Evolutionary conservation across 768 basidiomycete species (phyloP), one percentile per base, ranked within the genome.

Genomic region (Suillus tomentosus): DNA sequence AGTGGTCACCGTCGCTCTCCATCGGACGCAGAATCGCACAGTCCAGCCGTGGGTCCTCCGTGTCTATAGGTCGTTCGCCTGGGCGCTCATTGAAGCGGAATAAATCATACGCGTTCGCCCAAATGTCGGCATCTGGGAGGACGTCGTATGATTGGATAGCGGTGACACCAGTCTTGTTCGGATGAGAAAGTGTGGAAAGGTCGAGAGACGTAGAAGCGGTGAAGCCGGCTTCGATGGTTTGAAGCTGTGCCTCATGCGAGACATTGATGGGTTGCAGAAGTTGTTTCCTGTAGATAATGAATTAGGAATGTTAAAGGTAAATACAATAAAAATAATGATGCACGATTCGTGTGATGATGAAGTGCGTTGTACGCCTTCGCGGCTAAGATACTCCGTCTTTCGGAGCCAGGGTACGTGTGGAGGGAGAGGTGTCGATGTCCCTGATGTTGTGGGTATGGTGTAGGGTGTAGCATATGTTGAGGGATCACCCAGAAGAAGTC

Each of bases 31-130:
- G 78, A 64, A 94, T 90, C 22, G 92, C 93, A 72, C 92, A 94
- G 71, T 94, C 92, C 63, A 94, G 70, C 34, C 93, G 85, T 47
- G 90, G 90, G 71, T 95, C 93, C 31, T 90, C 87, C 62, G 83
- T 80, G 67, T 94, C 92, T 8, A 84, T 69, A 15, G 84, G 69
- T 53, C 88, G 80, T 63, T 95, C 93, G n/a, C 93, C 93, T 17
- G 93, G 93, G 22, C 92, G 80, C 73, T 95, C 93, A 13, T 87
- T 87, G 73, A 95, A 95, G 64, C 88, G 80, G 81, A 95, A 94
- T 61, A 95, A 74, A 73, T 95, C 93, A 72, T 94, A 94, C 66
- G 90, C 89, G 72, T 94, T 96, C 48, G 92, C 86, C 93, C 94
- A 96, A 43, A 95, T 87, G 65, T 91, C 88, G 4, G 84, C 83